A percentile compares a stretch with the other conserved stretches of the same genome.
Evolutionary conservation across 2,329 filamentous ascomycete species (phyloP).

Genomic region (Xylariomycetidae sp.): DNA sequence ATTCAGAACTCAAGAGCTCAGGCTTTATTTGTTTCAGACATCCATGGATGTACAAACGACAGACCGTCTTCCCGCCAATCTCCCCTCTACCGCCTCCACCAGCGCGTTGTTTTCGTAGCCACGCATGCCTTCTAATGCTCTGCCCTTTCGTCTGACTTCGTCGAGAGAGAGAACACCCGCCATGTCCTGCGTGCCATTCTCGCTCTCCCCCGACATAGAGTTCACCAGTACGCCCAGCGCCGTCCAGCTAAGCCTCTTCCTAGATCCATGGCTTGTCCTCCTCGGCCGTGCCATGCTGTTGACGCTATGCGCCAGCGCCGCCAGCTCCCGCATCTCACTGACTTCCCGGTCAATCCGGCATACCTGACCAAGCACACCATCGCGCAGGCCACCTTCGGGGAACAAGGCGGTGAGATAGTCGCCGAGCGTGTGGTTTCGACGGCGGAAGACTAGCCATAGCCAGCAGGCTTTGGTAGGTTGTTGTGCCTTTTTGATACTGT

Average conservation of each 20-base stretch:
- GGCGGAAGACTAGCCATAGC: conserved; percentile 11
- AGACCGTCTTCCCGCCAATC: too few relatives aligned
- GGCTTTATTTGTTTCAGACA: too few relatives aligned
- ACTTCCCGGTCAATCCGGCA: conserved; percentile 35
- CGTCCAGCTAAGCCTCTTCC: conserved; percentile 36
- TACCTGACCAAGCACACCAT: conserved; percentile 27
- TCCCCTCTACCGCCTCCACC: conserved; percentile 8
- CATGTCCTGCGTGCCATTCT: conserved; percentile 25
- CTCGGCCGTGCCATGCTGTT: conserved; percentile 11
- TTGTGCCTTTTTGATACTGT: too few relatives aligned
- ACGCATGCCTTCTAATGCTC: conserved; percentile 11
- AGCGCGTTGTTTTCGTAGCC: conserved; percentile 16
- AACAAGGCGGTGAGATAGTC: conserved; percentile 35
- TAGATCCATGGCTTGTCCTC: conserved; percentile 13
- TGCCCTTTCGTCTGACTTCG: conserved; percentile 13
- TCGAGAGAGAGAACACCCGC: conserved; percentile 25
- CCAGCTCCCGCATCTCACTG: conserved; percentile 37
- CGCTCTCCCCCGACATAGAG: conserved; percentile 11
- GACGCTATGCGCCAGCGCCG: conserved; percentile 31
- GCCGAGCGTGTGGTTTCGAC: conserved; percentile 21
- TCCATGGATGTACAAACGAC: too few relatives aligned
- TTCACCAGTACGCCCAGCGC: conserved; percentile 30
- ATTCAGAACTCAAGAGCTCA: too few relatives aligned
- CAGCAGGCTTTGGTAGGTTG: too few relatives aligned
- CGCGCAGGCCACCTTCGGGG: conserved; percentile 18